These are phyloP conservation scores for Pseudisothecium myosuroides DNA, from an alignment of 225 moss, liverwort and hornwort genomes.

Conservation along the genomic window DNA sequence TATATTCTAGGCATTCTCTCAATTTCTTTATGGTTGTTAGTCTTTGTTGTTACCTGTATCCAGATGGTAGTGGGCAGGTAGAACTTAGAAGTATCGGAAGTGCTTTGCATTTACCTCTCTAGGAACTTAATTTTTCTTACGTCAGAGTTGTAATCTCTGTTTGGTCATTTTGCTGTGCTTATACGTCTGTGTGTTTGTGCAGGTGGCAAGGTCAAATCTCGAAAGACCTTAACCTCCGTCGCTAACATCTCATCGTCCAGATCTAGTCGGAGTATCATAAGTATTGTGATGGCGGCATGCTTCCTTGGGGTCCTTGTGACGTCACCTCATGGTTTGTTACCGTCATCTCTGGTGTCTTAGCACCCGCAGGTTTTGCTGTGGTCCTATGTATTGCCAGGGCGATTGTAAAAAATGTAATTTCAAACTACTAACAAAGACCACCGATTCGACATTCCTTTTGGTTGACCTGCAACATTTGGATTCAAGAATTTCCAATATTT, in stretches of 20 bases:
- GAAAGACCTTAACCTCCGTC: constrained; percentile 26
- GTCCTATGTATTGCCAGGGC: constrained; percentile 23
- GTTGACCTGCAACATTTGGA: background rate
- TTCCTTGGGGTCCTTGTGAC: constrained; percentile 7
- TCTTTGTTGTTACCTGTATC: background rate
- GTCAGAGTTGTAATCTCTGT: background rate
- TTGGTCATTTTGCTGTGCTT: background rate
- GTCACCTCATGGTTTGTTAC: constrained; percentile 4
- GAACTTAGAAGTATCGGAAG: background rate
- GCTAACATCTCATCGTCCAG: constrained; percentile 3
- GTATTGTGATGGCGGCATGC: background rate
- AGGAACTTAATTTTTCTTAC: background rate
- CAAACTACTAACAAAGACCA: constrained; percentile 14
- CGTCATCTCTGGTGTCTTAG: constrained; percentile 11
- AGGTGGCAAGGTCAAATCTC: constrained; percentile 57
- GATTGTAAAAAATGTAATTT: constrained; percentile 47
- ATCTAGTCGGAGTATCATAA: constrained; percentile 8
- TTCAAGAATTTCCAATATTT: background rate
- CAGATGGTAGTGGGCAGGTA: background rate
- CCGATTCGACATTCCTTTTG: background rate
- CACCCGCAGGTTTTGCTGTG: constrained; percentile 28
- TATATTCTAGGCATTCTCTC: background rate
- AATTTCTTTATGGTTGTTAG: background rate
- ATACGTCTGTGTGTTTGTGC: background rate
- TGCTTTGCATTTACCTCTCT: background rate